Evolutionary conservation across 2,329 filamentous ascomycete species (phyloP).

Genomic region (Fusarium begoniae): DNA sequence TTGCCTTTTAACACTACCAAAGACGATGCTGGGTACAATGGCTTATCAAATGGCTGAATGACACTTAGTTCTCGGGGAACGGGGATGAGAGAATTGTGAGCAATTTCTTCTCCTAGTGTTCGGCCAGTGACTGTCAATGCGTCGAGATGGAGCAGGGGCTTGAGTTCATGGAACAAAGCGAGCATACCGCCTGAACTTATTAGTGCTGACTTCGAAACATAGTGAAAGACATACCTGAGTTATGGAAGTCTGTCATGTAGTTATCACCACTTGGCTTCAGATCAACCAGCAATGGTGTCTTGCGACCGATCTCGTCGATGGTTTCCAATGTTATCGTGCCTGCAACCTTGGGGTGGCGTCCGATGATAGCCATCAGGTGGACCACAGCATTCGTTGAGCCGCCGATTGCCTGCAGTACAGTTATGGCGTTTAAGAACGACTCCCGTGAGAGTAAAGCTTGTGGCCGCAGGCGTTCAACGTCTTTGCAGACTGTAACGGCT

Average conservation of each 20-base stretch:
- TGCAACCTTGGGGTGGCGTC: conserved; percentile 73
- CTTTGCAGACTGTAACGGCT: conserved; percentile 72
- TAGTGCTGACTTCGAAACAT: too few relatives aligned
- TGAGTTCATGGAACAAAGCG: conserved; percentile 80
- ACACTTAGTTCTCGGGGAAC: conserved; percentile 50
- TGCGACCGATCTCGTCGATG: conserved; percentile 79
- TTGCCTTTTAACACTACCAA: conserved; percentile 86
- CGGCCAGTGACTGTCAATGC: conserved; percentile 86
- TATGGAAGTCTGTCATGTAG: conserved; percentile 91
- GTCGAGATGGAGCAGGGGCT: conserved; percentile 77
- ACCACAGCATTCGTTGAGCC: conserved; percentile 88
- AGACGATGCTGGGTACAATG: conserved; percentile 79
- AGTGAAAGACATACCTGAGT: conserved; percentile 51
- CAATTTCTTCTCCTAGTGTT: conserved; percentile 82
- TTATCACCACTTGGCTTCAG: conserved; percentile 87
- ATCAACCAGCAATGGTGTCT: conserved; percentile 83
- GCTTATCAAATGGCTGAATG: conserved; percentile 72
- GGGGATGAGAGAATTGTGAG: conserved; percentile 69
- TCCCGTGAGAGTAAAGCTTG: conserved; percentile 75
- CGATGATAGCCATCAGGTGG: conserved; percentile 86
- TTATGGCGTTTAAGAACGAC: conserved; percentile 85
- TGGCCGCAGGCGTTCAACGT: conserved; percentile 73
- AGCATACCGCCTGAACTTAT: conserved; percentile 84
- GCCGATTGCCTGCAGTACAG: conserved; percentile 85
- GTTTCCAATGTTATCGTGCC: conserved; percentile 76